A percentile compares a stretch with the other conserved stretches of the same genome.
Evolutionary conservation across 495 filamentous ascomycete species (phyloP).

Genomic region (Talaromyces borbonicus): DNA sequence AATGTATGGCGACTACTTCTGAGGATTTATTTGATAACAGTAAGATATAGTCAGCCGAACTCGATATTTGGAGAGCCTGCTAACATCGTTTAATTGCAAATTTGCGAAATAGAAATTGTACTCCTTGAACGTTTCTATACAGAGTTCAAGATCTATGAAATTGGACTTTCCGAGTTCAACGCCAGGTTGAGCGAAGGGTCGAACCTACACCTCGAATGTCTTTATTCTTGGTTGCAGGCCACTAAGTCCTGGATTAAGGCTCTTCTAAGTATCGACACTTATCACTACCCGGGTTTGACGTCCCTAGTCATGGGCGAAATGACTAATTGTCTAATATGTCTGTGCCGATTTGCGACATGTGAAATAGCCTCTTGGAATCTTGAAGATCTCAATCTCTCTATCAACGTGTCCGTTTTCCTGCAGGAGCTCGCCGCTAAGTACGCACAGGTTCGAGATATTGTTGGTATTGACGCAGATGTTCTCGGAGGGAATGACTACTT

Average conservation of each 20-base stretch:
- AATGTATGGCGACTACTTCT: conserved; percentile 25
- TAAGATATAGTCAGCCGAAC: conserved; percentile 15
- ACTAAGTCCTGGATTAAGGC: conserved; percentile 29
- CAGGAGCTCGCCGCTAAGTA: not conserved
- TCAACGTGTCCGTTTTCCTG: not conserved
- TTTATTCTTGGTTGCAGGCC: conserved; percentile 25
- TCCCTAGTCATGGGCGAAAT: conserved; percentile 32
- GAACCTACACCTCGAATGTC: conserved; percentile 22
- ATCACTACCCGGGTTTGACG: conserved; percentile 24
- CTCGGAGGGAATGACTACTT: not conserved
- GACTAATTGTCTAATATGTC: conserved; percentile 24
- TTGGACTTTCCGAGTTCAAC: conserved; percentile 20
- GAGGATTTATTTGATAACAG: conserved; percentile 26
- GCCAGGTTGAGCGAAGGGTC: conserved; percentile 11
- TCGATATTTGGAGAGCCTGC: not conserved
- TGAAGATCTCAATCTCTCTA: conserved; percentile 11
- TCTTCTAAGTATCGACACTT: conserved; percentile 22
- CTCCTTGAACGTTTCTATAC: conserved; percentile 26
- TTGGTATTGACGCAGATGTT: not conserved
- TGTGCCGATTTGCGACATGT: conserved; percentile 34
- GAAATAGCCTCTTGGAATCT: conserved; percentile 29
- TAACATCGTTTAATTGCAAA: too few species aligned
- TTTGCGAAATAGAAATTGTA: conserved; percentile 31
- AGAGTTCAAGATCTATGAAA: conserved; percentile 35
- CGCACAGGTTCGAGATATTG: not conserved